A percentile compares a stretch with the other conserved stretches of the same genome.
Conservation (phyloP, 2,329 filamentous ascomycete species). For the Fusarium incarnatum region DNA sequence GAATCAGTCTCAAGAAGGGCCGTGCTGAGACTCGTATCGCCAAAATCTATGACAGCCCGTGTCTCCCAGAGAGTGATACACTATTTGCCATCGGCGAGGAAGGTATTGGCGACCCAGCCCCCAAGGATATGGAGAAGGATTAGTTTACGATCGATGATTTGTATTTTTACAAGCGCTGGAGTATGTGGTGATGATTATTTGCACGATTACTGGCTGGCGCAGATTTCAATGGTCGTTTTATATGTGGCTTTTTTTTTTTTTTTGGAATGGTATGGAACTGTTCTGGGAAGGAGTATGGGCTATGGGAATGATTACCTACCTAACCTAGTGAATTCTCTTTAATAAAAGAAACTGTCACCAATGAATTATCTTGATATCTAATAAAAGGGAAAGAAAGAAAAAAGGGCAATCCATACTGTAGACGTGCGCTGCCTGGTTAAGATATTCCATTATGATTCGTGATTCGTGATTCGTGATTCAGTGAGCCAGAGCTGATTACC, state of each 20-base stretch:
- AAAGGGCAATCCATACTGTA: background rate
- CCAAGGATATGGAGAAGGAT: slow-evolving; percentile 94
- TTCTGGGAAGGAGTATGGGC: slow-evolving; percentile 6
- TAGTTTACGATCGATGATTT: slow-evolving; percentile 45
- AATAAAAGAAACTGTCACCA: background rate
- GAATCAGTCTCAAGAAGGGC: slow-evolving; percentile 95
- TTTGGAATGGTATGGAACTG: background rate
- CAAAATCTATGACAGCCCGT: slow-evolving; percentile 99
- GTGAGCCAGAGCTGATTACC: slow-evolving; percentile 50
- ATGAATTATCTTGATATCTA: background rate
- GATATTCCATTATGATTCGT: background rate
- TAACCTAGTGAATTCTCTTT: background rate
- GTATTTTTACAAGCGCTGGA: slow-evolving; percentile 36
- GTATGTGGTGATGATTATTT: slow-evolving; percentile 38
- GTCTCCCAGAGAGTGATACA: slow-evolving; percentile 94
- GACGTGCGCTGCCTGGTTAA: background rate
- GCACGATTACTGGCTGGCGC: slow-evolving; percentile 52
- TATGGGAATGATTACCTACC: background rate
- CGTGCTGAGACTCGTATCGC: slow-evolving; percentile 95
- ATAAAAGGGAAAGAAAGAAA: background rate
- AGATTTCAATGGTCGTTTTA: slow-evolving; percentile 33
- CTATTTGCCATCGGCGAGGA: slow-evolving; percentile 97
- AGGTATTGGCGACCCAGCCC: slow-evolving; percentile 93
- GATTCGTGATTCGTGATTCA: background rate
- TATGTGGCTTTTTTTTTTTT: background rate